Evolutionary conservation across 495 filamentous ascomycete genomes (phyloP), one percentile per base, ranked within the genome.

Genomic region (Aspergillus steynii): DNA sequence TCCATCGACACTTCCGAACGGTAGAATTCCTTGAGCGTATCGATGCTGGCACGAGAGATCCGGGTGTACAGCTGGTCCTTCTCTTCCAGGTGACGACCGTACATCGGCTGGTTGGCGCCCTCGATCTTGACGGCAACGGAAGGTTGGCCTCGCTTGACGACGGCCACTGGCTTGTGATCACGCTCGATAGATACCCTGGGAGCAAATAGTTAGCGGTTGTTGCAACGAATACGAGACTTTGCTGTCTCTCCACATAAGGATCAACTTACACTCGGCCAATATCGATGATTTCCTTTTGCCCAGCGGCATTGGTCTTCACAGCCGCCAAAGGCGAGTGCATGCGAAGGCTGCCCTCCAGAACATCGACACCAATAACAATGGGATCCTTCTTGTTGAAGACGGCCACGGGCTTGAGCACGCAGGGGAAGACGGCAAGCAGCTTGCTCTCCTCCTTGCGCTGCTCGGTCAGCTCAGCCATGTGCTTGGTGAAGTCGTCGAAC

Each of bases 311-410:
- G 55, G 80, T 85, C 75, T 88, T 93, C 31, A 98, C 86, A 1
- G 88, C 92, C 0, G 91, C 86, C 64, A 99, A 87, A 14, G 96
- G 96, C 14, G 96, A 97, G 66, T 91, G 88, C 64, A 97, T 75
- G 59, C 84, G 85, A 60, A 99, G 80, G 59, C 85, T 90, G 29
- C 96, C 96, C 60, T 99, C 96, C 26, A 91, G 73, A 45, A 97
- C 94, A 80, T 99, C 96, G 20, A 98, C 90, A 74, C 96, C 96
- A 29, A 99, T 82, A 47, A 99, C 90, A 65, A 99, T 98, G 27
- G 96, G 96, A 64, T 90, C 85, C 59, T 91, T 96, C 85, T 98
- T 99, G 80, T 97, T 99, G 83, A 99, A 99, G 26, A 99, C 90
- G 3, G 92, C 92, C 32, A 99, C 91, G 0, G 93, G 86, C 61